Evolutionary conservation across 1,139 yeast genomes (phyloP), one percentile per base, ranked within the genome.

Genomic region (Meyerozyma sp.): DNA sequence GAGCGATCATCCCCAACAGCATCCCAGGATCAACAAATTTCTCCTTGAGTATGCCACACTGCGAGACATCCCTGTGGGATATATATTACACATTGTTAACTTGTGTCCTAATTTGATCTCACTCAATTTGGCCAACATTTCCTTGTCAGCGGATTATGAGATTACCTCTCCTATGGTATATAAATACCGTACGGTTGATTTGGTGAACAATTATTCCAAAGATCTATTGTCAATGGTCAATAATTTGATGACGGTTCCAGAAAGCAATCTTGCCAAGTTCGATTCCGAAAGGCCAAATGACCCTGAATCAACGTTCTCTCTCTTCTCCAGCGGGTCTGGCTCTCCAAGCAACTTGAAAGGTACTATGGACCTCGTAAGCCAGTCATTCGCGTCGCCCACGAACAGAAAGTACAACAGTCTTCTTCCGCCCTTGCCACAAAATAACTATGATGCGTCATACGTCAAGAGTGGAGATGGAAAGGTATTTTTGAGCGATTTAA

Each of bases 51-150:
- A 34, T 34, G 25, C 37, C 11, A 20, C 37, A 10, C 37, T 34
- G 37, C 25, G 73, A 51, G 94, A 85, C 59, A 55, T 85, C 5
- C 94, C 94, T 1, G 65, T 82, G 40, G 94, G 93, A 0, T 77
- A 79, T 52, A 54, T 84, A 7, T 57, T 84, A 27, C 89, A 83
- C 58, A 55, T 84, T 39, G 57, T 85, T 35, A 72, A 72, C 35
- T 61, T 76, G 32, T 84, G 94, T 54, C 80, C 80, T 7, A 81
- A 82, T 50, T 54, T 84, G 36, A 61, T 56, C 8, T 55, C 63
- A 8, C 53, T 84, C 20, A 69, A 83, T 50, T 57, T 85, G 18
- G 80, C 78, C n/a, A 73, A 73, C 41, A 52, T 84, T 18, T 71
- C 80, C 1, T 58, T 84, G 14, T 79, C 83, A 13, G 63, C 68